phyloP scores from a whole-genome alignment of 768 basidiomycete genomes.

The Sporobolomyces phaffii region DNA sequence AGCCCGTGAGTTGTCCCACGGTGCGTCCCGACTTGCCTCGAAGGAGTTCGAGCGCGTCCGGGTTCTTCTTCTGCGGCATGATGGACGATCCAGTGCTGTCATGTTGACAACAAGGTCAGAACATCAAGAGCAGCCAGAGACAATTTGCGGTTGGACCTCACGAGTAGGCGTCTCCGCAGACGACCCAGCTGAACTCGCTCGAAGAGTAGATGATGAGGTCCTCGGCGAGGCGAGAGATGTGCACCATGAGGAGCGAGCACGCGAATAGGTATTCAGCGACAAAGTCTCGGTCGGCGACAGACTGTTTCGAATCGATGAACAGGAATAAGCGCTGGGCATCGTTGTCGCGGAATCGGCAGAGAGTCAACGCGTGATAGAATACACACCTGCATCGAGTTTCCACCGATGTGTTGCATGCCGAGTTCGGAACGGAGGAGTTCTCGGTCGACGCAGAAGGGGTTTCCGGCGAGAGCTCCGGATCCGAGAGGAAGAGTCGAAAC shows the following conservation, averaged over 20 bases:
- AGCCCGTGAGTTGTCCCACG: constrained; percentile 95
- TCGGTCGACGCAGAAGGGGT: constrained; percentile 88
- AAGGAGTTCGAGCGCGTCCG: constrained; percentile 88
- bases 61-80: constrained; percentile 99
- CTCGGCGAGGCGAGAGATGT: constrained; percentile 89
- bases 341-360: too few relatives aligned
- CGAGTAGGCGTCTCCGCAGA: constrained; percentile 97
- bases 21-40: constrained; percentile 91
- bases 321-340: too few relatives aligned
- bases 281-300: constrained; percentile 94
- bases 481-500: constrained; percentile 91
- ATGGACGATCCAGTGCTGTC: constrained; percentile 93
- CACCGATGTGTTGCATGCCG: constrained; percentile 76
- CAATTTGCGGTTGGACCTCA: too few relatives aligned
- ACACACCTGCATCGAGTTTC: constrained; percentile 76
- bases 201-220: constrained; percentile 95
- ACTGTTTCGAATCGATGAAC: too few relatives aligned
- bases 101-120: not conserved
- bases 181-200: constrained; percentile 93
- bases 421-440: constrained; percentile 86
- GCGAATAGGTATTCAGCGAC: constrained; percentile 96
- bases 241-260: constrained; percentile 83
- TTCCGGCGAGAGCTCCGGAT: constrained; percentile 89
- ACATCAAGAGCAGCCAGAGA: too few relatives aligned
- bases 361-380: not conserved